Percentiles rank a stretch among this genome's conserved stretches.
These are phyloP conservation scores for Russula virescens DNA, from an alignment of 768 basidiomycete genomes.

Conservation along the genomic window DNA sequence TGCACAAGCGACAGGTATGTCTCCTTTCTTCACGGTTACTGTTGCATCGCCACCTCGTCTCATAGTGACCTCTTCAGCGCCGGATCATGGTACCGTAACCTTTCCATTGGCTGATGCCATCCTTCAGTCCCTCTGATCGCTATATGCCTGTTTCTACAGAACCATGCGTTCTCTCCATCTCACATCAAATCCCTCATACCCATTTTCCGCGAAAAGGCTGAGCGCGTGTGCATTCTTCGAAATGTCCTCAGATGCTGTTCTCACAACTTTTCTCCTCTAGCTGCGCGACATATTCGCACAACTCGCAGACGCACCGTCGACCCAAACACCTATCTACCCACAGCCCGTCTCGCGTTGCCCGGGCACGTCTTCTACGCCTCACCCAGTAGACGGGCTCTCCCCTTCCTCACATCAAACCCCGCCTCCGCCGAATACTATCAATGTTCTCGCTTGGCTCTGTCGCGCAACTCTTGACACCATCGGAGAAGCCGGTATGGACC, in stretches of 20 bases:
- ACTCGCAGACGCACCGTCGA: slow-evolving; percentile 23
- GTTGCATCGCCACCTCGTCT: neutral
- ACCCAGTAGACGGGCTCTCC: slow-evolving; percentile 4
- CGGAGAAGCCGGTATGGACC: slow-evolving; percentile 51
- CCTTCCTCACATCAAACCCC: slow-evolving; percentile 5
- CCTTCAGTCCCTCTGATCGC: slow-evolving; percentile 21
- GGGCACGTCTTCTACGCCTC: slow-evolving; percentile 10
- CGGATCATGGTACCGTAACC: slow-evolving; percentile 42
- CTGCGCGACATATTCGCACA: slow-evolving; percentile 42
- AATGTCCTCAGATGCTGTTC: neutral
- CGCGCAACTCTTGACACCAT: slow-evolving; percentile 73
- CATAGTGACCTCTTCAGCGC: slow-evolving; percentile 33
- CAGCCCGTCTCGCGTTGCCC: neutral
- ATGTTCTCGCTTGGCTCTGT: slow-evolving; percentile 60
- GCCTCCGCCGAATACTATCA: slow-evolving; percentile 34
- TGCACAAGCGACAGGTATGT: slow-evolving; percentile 49
- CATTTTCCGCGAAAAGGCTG: slow-evolving; percentile 55
- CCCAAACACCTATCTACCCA: neutral
- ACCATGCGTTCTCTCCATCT: slow-evolving; percentile 46
- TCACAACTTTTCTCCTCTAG: slow-evolving; percentile 28
- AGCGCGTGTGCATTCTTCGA: slow-evolving; percentile 34
- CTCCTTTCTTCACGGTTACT: neutral
- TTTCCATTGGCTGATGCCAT: slow-evolving; percentile 21
- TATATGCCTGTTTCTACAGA: slow-evolving; percentile 29
- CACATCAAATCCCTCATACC: slow-evolving; percentile 48